Conservation (phyloP, 75 land plant species). For the Pinus tabuliformis region DNA sequence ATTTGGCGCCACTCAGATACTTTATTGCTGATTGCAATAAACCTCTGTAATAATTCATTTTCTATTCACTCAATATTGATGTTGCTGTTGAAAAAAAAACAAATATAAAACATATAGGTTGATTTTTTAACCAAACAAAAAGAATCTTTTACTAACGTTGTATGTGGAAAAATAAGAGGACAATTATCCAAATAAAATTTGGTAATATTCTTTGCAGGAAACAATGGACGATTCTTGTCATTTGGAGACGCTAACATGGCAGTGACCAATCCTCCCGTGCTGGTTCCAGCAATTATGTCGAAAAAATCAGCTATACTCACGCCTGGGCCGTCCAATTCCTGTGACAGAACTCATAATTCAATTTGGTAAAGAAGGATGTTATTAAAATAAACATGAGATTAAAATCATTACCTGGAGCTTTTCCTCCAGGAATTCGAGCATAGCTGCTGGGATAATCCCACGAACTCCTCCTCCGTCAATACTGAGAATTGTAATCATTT, state of each 20-base stretch:
- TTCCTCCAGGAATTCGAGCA: constrained; percentile 16
- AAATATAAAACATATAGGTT: too few relatives aligned
- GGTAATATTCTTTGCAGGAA: constrained; percentile 31
- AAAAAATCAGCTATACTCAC: constrained; percentile 56
- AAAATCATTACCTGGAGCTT: constrained; percentile 9
- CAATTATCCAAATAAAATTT: constrained; percentile 20
- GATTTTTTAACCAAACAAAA: neutral
- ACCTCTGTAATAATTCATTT: neutral
- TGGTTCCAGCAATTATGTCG: constrained; percentile 57
- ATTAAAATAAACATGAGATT: too few relatives aligned
- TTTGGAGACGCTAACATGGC: constrained; percentile 53
- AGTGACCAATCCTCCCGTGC: constrained; percentile 54
- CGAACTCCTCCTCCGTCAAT: constrained; percentile 25
- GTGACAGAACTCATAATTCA: neutral
- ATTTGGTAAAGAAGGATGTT: too few relatives aligned
- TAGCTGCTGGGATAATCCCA: constrained; percentile 14
- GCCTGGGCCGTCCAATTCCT: constrained; percentile 44
- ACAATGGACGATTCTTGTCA: constrained; percentile 32
- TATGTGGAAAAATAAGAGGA: constrained; percentile 27
- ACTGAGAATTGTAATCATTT: constrained; percentile 16
- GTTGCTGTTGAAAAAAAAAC: neutral
- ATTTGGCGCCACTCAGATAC: constrained; percentile 35
- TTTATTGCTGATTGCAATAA: neutral
- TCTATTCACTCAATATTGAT: neutral
- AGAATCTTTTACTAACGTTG: neutral